Conservation (phyloP, 1,139 yeast species). For the Scheffersomyces quercinus region DNA sequence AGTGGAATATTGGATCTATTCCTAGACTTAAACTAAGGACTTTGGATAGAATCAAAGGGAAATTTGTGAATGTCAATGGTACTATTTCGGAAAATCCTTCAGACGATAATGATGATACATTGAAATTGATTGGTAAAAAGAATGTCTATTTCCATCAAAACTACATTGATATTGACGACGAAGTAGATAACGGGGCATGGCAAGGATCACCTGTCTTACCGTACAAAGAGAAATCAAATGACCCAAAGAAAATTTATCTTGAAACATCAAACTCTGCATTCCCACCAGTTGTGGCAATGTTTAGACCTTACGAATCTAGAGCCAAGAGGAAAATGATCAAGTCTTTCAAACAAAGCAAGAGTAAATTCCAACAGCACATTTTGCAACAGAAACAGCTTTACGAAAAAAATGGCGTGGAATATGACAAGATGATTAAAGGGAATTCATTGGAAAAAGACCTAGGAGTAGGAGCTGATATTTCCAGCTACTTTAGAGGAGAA, state of each 20-base stretch:
- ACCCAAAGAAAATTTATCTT: constrained; percentile 34
- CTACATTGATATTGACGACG: constrained; percentile 18
- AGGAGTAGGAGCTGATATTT: constrained; percentile 31
- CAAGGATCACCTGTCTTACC: constrained; percentile 17
- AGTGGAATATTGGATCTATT: constrained; percentile 49
- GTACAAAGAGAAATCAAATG: constrained; percentile 19
- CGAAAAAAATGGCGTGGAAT: background rate
- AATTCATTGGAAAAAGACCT: constrained; percentile 22
- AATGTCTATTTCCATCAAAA: constrained; percentile 25
- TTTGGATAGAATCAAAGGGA: constrained; percentile 11
- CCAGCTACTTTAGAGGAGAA: constrained; percentile 48
- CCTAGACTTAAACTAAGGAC: constrained; percentile 32
- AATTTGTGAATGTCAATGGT: constrained; percentile 5
- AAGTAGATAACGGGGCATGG: constrained; percentile 9
- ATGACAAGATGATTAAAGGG: constrained; percentile 5
- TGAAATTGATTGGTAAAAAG: constrained; percentile 18
- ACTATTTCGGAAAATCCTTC: constrained; percentile 4
- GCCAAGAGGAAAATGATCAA: constrained; percentile 41
- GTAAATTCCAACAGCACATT: constrained; percentile 4
- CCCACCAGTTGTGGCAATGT: constrained; percentile 49
- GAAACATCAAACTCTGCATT: constrained; percentile 24
- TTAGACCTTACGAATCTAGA: constrained; percentile 54
- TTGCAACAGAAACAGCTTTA: constrained; percentile 3
- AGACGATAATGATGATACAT: constrained; percentile 7
- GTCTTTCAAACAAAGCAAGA: constrained; percentile 17